Evolutionary conservation across 2,329 filamentous ascomycete genomes (phyloP).

Genomic region (Cordyceps tenuipes): DNA sequence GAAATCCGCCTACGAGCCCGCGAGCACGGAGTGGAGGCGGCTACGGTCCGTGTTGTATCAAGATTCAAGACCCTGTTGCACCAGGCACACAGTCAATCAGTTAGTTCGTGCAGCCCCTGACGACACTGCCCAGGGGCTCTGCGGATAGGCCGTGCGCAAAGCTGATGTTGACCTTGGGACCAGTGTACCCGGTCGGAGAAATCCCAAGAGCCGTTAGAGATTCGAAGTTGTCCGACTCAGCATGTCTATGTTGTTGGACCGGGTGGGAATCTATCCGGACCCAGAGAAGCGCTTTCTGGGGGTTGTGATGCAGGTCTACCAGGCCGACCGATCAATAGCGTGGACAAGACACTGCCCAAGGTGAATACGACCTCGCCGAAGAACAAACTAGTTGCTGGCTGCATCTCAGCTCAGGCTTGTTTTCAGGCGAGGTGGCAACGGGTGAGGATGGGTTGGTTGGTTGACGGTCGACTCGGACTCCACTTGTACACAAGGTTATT

Average conservation of each 20-base stretch:
- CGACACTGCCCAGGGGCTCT: not conserved
- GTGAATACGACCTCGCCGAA: not conserved
- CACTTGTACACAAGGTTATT: not conserved
- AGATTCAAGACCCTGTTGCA: conserved; percentile 5
- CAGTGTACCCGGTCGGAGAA: not conserved
- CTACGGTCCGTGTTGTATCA: not conserved
- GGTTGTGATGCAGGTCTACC: too few species aligned
- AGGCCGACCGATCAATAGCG: not conserved
- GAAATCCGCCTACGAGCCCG: conserved; percentile 5
- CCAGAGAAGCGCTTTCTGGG: too few species aligned
- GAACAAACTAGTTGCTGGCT: not conserved
- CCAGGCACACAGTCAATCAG: not conserved
- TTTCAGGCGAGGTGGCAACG: not conserved
- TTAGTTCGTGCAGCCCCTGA: conserved; percentile 7
- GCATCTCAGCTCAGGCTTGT: not conserved
- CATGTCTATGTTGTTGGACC: not conserved
- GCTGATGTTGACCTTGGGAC: not conserved
- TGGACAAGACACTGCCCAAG: not conserved
- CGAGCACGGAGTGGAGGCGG: conserved; percentile 5
- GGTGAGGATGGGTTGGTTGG: not conserved
- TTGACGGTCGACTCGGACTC: not conserved
- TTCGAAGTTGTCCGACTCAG: not conserved
- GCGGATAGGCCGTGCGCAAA: not conserved
- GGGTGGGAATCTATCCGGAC: too few species aligned
- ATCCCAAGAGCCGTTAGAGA: not conserved